Base-by-base conservation (phyloP, 2,329 filamentous ascomycete genomes). In the Herpotrichia juniperi region DNA sequence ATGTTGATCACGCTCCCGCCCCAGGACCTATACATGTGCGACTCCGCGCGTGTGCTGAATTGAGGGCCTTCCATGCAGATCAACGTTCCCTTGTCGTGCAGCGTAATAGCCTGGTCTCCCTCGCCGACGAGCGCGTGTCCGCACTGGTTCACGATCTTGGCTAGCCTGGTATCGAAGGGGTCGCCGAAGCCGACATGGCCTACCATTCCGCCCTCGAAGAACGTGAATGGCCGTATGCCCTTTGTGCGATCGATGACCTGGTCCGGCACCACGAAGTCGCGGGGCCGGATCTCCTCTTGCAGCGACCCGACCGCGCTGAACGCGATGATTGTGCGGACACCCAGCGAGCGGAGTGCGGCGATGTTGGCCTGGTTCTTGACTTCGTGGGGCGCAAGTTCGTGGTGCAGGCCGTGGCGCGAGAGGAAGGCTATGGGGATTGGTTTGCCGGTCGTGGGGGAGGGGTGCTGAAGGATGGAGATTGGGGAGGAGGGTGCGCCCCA, bases 41-140 rank as follows among this genome's bases (percentile, higher is more conserved):
- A 94, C 79, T 99, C 94, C 52, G 94, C 93, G 57, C 94, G 91
- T 16, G 94, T 97, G 56, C 89, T 94, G 83, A 99, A 99, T 67
- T 96, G 92, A 17, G 94, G 94, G n/a, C 94, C 94, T 83, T 99
- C 94, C 89, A 99, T 99, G 79, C 93, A 96, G 64, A 99, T 82
- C 54, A 97, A 78, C 1, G 89, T 91, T 39, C 93, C 94, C 62
- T 85, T 87, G 63, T 90, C 87, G 75, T 99, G 94, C 63, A 97
- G 78, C 14, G 84, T 84, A 16, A 96, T 90, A 16, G 31, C 31
- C 10, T n/a, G 9, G 6, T 16, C 21, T 46, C 90, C 91, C 4
- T 96, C 91, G 43, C 93, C 92, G 66, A 90, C 85, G 73, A 97
- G 82, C 52, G 79, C 82, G 68, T 85, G 81, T 10, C 92, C 93